Evolutionary conservation across 345 rosid species (phyloP).

Genomic region (Arabis hirsuta): DNA sequence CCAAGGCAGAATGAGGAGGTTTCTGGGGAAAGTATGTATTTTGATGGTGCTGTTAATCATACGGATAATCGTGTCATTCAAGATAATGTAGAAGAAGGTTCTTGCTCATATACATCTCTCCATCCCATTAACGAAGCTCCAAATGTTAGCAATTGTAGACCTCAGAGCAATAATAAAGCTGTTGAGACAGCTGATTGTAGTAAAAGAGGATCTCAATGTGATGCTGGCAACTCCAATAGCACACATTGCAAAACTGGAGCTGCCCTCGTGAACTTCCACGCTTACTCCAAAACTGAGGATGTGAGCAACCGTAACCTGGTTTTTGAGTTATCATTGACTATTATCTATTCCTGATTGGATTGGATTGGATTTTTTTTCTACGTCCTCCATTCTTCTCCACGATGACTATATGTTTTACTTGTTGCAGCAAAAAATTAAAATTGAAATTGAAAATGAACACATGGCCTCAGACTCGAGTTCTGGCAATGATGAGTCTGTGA

Average conservation of each 20-base stretch:
- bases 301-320: slow-evolving; percentile 49
- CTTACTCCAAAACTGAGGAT: slow-evolving; percentile 46
- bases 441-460: slow-evolving; percentile 62
- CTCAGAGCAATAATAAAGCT: slow-evolving; percentile 48
- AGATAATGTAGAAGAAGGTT: slow-evolving; percentile 69
- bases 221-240: slow-evolving; percentile 50
- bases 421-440: slow-evolving; percentile 61
- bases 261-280: slow-evolving; percentile 49
- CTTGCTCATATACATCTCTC: slow-evolving; percentile 58
- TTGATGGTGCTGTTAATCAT: slow-evolving; percentile 46
- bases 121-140: slow-evolving; percentile 48
- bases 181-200: slow-evolving; percentile 46
- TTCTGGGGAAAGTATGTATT: slow-evolving; percentile 59
- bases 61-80: slow-evolving; percentile 46
- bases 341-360: slow-evolving; percentile 12
- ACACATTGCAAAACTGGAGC: slow-evolving; percentile 41
- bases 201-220: slow-evolving; percentile 58
- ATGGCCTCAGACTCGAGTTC: slow-evolving; percentile 50
- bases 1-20: slow-evolving; percentile 49
- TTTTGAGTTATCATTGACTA: slow-evolving; percentile 21
- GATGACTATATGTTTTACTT: slow-evolving; percentile 17
- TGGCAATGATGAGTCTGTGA: slow-evolving; percentile 59
- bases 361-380: not conserved
- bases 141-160: slow-evolving; percentile 47
- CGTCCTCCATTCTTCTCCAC: slow-evolving; percentile 18